Evolutionary conservation across 1,284 basidiomycete genomes (phyloP), one percentile per base, ranked within the genome.

Genomic region (Waitea zeae): DNA sequence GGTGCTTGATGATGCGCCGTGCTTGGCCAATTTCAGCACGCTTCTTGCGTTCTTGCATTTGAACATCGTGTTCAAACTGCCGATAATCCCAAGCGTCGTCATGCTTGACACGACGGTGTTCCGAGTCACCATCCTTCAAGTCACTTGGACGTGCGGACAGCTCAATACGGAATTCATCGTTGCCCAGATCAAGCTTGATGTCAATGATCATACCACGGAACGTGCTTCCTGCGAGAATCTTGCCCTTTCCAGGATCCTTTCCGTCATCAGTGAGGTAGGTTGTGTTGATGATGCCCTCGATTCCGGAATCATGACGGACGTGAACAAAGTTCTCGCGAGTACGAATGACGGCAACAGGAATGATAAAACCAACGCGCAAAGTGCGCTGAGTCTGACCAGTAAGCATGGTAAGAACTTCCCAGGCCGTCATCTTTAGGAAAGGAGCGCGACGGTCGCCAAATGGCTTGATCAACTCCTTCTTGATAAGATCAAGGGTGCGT

Each of bases 1-100:
- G 95, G 53, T 99, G 95, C 52, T 97, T 92, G 61, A 98, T 88
- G 32, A 93, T 76, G 17, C 95, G 69, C 42, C 88, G 75, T 36
- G 74, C 68, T 49, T 71, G 62, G 50, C 82, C 70, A 30, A 75
- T 73, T 52, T 88, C 75, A 2, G 81, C 74, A 31, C 80, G 65
- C 56, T 89, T 92, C 59, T 86, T 89, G 42, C 83, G 69, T n/a
- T 67, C 70, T 39, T 79, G 64, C 38, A 86, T 61, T 36, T 87
- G 80, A 39, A 63, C 57, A 49, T 93, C 87, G 38, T 75, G 75
- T 28, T 74, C 65, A 35, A 64, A 62, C 38, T 71, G 74, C 17
- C 62, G 53, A 12, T 61, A 53, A 50, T 93, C 77, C 72, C 82
- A 93, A 40, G 61, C 61, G 15, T 64, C 57, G 46, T 87, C 83